phyloP scores from a whole-genome alignment of 2,329 filamentous ascomycete species.

The Alternaria arbusti region DNA sequence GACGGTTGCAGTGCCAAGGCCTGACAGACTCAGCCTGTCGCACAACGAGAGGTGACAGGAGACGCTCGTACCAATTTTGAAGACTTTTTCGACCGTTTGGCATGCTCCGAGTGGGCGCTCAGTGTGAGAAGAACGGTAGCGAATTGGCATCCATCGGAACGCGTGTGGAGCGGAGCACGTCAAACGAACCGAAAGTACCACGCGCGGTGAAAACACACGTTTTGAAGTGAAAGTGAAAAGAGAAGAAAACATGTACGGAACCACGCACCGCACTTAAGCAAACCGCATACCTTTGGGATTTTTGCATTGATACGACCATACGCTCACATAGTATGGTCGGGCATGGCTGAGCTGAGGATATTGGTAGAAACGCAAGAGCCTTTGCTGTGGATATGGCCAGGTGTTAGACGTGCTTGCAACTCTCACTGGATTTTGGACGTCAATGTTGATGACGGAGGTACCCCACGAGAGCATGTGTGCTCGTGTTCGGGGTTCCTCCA shows the following conservation, averaged over 20 bases:
- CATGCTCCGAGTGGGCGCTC: neutral
- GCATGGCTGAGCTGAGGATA: neutral
- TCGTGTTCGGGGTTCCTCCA: neutral
- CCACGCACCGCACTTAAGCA: neutral
- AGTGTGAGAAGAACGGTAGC: neutral
- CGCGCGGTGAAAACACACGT: neutral
- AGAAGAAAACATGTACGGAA: neutral
- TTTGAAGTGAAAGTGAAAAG: neutral
- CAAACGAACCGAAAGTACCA: neutral
- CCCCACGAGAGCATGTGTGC: neutral
- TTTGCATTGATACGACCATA: neutral
- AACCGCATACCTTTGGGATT: no score
- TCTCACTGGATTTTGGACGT: neutral
- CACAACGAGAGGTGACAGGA: neutral
- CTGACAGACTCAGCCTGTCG: neutral
- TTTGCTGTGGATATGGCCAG: neutral
- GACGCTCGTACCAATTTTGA: neutral
- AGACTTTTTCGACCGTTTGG: neutral
- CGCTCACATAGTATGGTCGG: neutral
- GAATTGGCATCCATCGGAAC: neutral
- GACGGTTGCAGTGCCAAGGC: neutral
- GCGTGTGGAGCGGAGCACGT: neutral
- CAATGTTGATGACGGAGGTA: neutral
- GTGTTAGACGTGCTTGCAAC: neutral
- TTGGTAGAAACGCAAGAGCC: neutral